Evolutionary conservation across 2,329 filamentous ascomycete genomes (phyloP).

Genomic region (Penicillium glabrum): DNA sequence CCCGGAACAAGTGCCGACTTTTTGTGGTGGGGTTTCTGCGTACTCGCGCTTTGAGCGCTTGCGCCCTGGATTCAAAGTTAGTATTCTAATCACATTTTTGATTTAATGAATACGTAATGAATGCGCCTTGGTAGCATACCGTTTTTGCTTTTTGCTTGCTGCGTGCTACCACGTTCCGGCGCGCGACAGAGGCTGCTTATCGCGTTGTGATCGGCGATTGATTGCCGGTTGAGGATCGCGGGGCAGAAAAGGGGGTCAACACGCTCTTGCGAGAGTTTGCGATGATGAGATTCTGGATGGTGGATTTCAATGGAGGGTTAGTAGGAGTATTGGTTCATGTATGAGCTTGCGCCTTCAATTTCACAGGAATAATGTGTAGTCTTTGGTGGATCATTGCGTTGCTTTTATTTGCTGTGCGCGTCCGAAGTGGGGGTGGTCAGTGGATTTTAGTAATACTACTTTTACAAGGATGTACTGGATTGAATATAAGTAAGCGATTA

Average conservation of each 20-base stretch:
- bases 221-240: slow-evolving; percentile 4
- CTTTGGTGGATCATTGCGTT: neutral
- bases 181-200: slow-evolving; percentile 11
- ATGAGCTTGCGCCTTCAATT: neutral
- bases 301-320: neutral
- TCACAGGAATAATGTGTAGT: neutral
- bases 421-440: slow-evolving; percentile 4
- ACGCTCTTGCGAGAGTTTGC: neutral
- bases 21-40: neutral
- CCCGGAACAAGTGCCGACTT: neutral
- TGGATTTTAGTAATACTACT: neutral
- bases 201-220: slow-evolving; percentile 10
- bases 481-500: neutral
- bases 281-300: neutral
- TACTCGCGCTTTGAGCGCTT: neutral
- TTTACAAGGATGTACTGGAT: neutral
- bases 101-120: neutral
- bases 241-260: slow-evolving; percentile 9
- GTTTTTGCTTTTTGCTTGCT: neutral
- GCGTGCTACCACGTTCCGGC: neutral
- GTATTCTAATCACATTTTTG: neutral
- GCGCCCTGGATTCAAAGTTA: neutral
- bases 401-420: slow-evolving; percentile 8
- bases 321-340: neutral
- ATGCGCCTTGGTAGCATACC: neutral